Evolutionary conservation across 2,329 filamentous ascomycete genomes (phyloP).

Genomic region (Epicoccum sorghinum): DNA sequence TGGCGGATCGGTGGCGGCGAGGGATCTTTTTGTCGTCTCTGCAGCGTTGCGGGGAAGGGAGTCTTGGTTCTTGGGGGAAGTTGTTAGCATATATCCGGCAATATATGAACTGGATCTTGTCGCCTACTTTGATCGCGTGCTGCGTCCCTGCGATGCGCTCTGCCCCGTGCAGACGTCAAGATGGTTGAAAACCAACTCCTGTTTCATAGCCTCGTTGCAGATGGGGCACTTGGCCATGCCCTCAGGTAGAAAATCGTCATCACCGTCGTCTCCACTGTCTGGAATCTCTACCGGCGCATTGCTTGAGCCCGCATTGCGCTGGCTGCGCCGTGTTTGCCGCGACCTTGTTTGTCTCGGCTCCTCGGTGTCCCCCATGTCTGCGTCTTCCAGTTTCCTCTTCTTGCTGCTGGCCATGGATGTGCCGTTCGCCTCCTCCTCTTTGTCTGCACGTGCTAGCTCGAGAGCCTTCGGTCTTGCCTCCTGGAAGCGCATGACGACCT

Average conservation of each 20-base stretch:
- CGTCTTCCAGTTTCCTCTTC: conserved; percentile 60
- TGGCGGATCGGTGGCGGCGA: conserved; percentile 55
- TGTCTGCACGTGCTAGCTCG: conserved; percentile 64
- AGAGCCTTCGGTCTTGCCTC: conserved; percentile 68
- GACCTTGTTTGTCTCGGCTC: conserved; percentile 44
- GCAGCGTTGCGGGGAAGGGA: conserved; percentile 29
- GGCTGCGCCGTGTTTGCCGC: conserved; percentile 47
- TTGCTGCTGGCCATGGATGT: conserved; percentile 22
- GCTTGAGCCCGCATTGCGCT: conserved; percentile 36
- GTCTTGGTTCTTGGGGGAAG: conserved; percentile 24
- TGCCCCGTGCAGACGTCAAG: conserved; percentile 69
- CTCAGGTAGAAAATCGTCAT: conserved; percentile 60
- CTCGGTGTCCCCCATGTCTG: conserved; percentile 53
- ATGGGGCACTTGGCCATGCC: conserved; percentile 84
- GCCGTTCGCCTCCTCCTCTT: conserved; percentile 26
- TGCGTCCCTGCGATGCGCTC: conserved; percentile 35
- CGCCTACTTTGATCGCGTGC: conserved; percentile 40
- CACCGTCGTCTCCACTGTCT: conserved; percentile 49
- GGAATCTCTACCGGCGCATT: conserved; percentile 45
- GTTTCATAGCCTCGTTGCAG: conserved; percentile 80
- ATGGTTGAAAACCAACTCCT: conserved; percentile 77
- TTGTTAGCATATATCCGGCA: too few species aligned
- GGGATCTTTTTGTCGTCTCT: conserved; percentile 42
- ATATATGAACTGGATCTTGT: neutral
- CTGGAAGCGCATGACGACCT: conserved; percentile 80